These are phyloP conservation scores for Colletotrichum tropicicola DNA, from an alignment of 2,329 filamentous ascomycete genomes.

Conservation along the genomic window DNA sequence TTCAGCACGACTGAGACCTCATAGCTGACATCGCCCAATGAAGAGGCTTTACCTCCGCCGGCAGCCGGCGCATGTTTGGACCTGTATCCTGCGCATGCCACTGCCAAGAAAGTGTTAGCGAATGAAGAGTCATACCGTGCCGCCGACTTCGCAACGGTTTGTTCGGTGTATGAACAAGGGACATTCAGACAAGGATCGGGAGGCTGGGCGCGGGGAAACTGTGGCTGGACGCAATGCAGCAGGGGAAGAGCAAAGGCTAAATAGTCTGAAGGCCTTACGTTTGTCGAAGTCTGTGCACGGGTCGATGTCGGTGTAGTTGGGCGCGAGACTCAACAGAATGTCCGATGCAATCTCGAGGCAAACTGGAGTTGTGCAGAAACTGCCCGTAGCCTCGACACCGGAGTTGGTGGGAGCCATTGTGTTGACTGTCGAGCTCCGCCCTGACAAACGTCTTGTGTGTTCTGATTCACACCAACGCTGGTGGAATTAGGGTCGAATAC, in stretches of 20 bases:
- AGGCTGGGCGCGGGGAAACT: background rate
- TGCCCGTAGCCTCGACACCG: background rate
- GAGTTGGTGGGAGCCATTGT: slow-evolving; percentile 11
- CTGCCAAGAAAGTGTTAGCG: slow-evolving; percentile 19
- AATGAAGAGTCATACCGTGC: background rate
- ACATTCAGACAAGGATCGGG: background rate
- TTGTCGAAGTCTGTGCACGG: slow-evolving; percentile 75
- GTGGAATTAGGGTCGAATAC: too few relatives aligned
- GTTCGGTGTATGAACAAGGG: too few relatives aligned
- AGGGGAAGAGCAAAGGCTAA: background rate
- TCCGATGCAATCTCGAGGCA: slow-evolving; percentile 40
- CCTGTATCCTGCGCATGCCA: slow-evolving; percentile 74
- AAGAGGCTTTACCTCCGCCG: slow-evolving; percentile 68
- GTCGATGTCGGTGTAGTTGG: slow-evolving; percentile 67
- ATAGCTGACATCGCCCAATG: slow-evolving; percentile 67
- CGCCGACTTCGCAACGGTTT: too few relatives aligned
- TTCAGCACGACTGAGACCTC: slow-evolving; percentile 64
- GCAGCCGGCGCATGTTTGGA: slow-evolving; percentile 69
- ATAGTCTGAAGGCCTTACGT: slow-evolving; percentile 34
- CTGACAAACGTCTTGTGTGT: background rate
- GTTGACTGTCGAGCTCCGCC: background rate
- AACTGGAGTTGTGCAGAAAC: slow-evolving; percentile 34
- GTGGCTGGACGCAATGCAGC: background rate
- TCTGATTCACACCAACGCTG: too few relatives aligned
- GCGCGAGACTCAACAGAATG: slow-evolving; percentile 36